Base-by-base conservation (phyloP, 1,284 basidiomycete species). In the Malassezia dermatis region DNA sequence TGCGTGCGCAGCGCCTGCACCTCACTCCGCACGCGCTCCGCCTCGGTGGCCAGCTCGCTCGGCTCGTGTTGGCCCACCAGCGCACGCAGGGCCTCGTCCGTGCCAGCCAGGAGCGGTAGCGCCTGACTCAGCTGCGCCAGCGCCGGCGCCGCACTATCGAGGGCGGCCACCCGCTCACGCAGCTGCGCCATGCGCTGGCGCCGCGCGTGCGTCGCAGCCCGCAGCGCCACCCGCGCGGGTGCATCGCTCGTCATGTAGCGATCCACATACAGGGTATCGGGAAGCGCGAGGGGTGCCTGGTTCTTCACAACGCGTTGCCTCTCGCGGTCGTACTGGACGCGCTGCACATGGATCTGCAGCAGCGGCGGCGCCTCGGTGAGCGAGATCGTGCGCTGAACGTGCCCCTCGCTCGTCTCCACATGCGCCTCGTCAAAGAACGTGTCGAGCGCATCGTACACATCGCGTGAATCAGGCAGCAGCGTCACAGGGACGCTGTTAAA, bases 401-500 rank as follows among this genome's bases (percentile, higher is more conserved):
- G 86, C 60, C 84, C 82, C 4, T 88, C 88, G 58, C 89, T 86
- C 46, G 89, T 85, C 10, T 94, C 89, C 48, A 96, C 86, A 0
- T 56, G 58, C 28, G 84, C 80, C 50, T 90, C 88, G 54, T 88
- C 86, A 67, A 96, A 94, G 71, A 94, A 95, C 30, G 87, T 81
- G 58, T 86, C 86, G 13, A 99, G 78, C 7, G 89, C 91, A 65
- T 98, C 91, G 73, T 96, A 94, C 8, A 98, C 80, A 71, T 95
- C 90, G 58, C 84, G 83, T 51, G 87, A 86, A 64, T 90, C 85
- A 54, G 80, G 78, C 2, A 84, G 80, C 4, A 98, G 91, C 64
- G 94, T 93, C 59, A 98, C 86, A 31, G 91, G 88, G 2, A 96
- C 79, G 69, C 93, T 89, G 1, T 87, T 89, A 76, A 96, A 98